These are phyloP conservation scores for Dendrobium catenatum DNA, from an alignment of 106 monocot genomes.

Conservation along the genomic window DNA sequence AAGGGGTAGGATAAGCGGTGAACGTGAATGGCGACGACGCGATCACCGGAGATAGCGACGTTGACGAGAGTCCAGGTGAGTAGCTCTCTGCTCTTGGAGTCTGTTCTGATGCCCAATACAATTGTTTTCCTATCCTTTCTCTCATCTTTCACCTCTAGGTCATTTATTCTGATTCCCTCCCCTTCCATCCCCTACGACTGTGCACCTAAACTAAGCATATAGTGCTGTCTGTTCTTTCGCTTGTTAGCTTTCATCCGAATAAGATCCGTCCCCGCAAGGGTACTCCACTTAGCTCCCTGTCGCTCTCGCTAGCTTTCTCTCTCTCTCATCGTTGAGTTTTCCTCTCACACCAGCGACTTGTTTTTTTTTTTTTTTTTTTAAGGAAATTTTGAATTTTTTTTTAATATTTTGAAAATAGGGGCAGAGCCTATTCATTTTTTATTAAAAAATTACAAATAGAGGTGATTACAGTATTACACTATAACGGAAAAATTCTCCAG, in stretches of 20 bases:
- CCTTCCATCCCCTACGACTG: not conserved
- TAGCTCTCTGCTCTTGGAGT: slow-evolving; percentile 53
- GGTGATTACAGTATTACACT: too few relatives aligned
- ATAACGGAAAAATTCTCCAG: too few relatives aligned
- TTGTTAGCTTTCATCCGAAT: not conserved
- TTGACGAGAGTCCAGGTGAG: slow-evolving; percentile 88
- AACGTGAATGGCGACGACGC: slow-evolving; percentile 70
- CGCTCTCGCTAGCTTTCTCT: too few relatives aligned
- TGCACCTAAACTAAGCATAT: not conserved
- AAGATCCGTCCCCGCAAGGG: not conserved
- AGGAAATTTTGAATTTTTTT: too few relatives aligned
- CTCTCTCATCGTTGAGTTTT: not conserved
- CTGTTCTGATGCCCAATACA: slow-evolving; percentile 63
- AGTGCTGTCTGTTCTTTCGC: not conserved
- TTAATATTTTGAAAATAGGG: too few relatives aligned
- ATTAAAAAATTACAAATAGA: too few relatives aligned
- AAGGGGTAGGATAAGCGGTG: slow-evolving; percentile 27
- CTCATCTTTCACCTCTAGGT: not conserved
- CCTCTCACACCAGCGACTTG: not conserved
- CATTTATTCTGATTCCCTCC: not conserved
- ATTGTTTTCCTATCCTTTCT: slow-evolving; percentile 25
- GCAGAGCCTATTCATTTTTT: too few relatives aligned
- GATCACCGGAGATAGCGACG: slow-evolving; percentile 58
- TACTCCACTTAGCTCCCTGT: too few relatives aligned
- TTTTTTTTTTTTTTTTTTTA: too few relatives aligned